A percentile compares a stretch with the other conserved stretches of the same genome.
Conservation (phyloP, 768 basidiomycete genomes). For the Collybia nuda region DNA sequence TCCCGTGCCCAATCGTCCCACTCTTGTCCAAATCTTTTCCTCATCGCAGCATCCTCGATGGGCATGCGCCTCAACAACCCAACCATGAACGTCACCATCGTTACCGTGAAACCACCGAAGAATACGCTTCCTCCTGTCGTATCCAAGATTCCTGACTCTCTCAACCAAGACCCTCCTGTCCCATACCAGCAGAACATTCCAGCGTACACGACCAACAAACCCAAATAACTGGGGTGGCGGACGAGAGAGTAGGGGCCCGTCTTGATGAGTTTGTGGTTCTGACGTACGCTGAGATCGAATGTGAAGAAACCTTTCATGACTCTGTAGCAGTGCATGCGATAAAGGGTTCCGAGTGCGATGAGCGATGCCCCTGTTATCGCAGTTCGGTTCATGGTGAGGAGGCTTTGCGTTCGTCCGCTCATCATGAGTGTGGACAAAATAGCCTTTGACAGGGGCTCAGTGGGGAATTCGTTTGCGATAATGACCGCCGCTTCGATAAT, state of each 20-base stretch:
- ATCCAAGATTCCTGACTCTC: constrained; percentile 6
- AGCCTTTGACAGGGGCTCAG: background rate
- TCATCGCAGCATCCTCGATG: constrained; percentile 11
- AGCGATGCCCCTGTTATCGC: constrained; percentile 27
- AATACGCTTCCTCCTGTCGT: background rate
- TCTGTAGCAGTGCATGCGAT: constrained; percentile 36
- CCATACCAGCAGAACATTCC: constrained; percentile 1
- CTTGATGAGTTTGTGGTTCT: constrained; percentile 7
- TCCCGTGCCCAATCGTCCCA: constrained; percentile 8
- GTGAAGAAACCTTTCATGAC: constrained; percentile 30
- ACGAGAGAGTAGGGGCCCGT: constrained; percentile 9
- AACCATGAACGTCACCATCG: constrained; percentile 3
- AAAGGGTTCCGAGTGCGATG: constrained; percentile 23
- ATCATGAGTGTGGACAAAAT: background rate
- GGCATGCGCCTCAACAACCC: constrained; percentile 4
- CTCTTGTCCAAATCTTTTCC: background rate
- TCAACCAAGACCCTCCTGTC: constrained; percentile 10
- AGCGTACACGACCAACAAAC: background rate
- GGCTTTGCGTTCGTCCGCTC: background rate
- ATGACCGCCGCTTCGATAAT: constrained; percentile 1
- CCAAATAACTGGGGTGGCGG: constrained; percentile 8
- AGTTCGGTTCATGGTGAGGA: constrained; percentile 17
- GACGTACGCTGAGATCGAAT: constrained; percentile 4
- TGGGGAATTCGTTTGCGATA: background rate
- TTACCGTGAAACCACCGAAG: background rate